Evolutionary conservation across 2,329 filamentous ascomycete species (phyloP).

Genomic region (Ilyonectria sp.): DNA sequence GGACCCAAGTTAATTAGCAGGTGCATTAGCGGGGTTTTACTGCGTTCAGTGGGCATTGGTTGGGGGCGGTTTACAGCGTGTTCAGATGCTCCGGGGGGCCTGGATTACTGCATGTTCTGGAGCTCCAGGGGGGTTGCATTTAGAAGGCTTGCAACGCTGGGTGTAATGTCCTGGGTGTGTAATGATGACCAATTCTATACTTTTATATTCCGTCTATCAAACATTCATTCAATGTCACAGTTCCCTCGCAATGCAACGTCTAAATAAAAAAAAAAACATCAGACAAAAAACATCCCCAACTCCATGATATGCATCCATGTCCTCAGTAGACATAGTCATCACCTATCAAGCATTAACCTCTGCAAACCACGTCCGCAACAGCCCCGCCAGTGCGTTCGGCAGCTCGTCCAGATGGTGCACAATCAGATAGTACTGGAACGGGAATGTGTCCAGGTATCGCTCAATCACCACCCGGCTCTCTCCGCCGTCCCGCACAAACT

Average conservation of each 20-base stretch:
- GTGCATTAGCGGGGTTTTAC: constrained; percentile 7
- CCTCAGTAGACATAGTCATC: neutral
- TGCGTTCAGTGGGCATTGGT: neutral
- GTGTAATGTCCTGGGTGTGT: no score
- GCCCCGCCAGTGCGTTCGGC: constrained; percentile 86
- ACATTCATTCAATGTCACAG: neutral
- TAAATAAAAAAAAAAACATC: neutral
- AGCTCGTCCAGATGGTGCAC: constrained; percentile 93
- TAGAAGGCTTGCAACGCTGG: no score
- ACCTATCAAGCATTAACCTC: constrained; percentile 67
- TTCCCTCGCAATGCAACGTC: neutral
- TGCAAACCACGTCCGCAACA: constrained; percentile 96
- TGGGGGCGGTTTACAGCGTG: no score
- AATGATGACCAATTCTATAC: neutral
- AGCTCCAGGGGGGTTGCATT: no score
- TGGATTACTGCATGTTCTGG: no score
- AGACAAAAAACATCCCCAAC: neutral
- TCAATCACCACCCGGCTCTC: constrained; percentile 83
- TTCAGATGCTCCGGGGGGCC: no score
- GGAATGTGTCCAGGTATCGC: constrained; percentile 94
- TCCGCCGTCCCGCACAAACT: constrained; percentile 79
- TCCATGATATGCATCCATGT: constrained; percentile 5
- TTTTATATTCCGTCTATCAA: neutral
- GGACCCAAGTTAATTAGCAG: neutral
- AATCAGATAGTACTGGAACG: constrained; percentile 96